Conservation (phyloP, 1,284 basidiomycete species). For the Apiotrichum veenhuisii region DNA sequence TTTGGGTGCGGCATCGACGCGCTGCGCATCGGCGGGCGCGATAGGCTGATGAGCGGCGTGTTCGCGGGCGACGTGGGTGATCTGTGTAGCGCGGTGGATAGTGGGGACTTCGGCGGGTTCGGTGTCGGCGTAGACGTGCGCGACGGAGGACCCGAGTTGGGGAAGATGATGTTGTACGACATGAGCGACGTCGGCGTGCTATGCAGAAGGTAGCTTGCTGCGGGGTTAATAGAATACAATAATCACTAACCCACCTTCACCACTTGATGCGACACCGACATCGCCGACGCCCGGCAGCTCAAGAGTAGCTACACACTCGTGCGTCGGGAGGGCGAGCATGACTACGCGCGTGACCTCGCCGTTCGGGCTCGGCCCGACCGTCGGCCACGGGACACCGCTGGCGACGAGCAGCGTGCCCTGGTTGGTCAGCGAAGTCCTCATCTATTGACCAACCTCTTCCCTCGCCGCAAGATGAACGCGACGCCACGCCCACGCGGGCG, state of each 20-base stretch:
- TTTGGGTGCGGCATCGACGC: neutral
- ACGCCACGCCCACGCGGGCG: constrained; percentile 39
- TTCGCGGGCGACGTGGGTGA: neutral
- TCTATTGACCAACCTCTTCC: constrained; percentile 20
- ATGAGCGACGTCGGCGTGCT: constrained; percentile 29
- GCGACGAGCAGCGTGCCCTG: constrained; percentile 27
- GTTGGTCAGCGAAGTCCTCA: neutral
- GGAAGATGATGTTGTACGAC: constrained; percentile 37
- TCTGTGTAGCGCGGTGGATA: neutral
- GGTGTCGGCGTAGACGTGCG: constrained; percentile 1
- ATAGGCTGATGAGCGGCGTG: constrained; percentile 3
- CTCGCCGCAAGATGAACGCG: constrained; percentile 27
- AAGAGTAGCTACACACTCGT: constrained; percentile 26
- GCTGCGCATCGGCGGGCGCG: neutral
- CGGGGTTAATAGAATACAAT: neutral
- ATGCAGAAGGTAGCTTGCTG: constrained; percentile 35
- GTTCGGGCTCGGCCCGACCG: constrained; percentile 36
- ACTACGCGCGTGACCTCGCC: constrained; percentile 42
- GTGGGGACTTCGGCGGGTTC: neutral
- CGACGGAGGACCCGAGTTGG: neutral
- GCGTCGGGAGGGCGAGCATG: constrained; percentile 19
- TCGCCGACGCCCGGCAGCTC: constrained; percentile 43
- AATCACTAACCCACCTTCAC: constrained; percentile 16
- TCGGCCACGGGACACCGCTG: constrained; percentile 41
- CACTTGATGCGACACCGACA: constrained; percentile 24